Base-by-base conservation (phyloP, 164 flowering plant species). In the Sedum album region DNA sequence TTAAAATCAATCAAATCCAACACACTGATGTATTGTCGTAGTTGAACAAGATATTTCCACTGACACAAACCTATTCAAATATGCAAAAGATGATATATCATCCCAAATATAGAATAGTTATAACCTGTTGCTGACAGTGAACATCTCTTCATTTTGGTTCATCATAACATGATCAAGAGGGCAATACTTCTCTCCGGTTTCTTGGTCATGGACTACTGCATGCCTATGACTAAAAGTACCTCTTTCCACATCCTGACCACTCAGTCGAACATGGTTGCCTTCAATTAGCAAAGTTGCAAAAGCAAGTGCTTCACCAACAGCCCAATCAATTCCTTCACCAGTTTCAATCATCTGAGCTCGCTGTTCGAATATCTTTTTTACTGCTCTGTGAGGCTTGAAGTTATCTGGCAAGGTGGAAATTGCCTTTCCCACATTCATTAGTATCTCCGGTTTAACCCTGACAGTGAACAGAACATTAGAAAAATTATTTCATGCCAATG, bases 191-290 rank as follows among this genome's bases (percentile, higher is more conserved):
- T 85, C 88, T 69, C 97, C 97, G 2, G 94, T 85, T 81, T 84
- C 97, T 78, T 95, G 99, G 73, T 95, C 97, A 84, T 95, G 99
- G 71, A 95, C 31, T 46, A 95, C 91, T 60, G 99, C 69, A 82
- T 95, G 97, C 35, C 97, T 88, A 74, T 95, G 99, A 78, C 99
- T 95, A 73, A 95, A 95, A 21, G 99, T 95, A 68, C 99, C 99
- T 78, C 99, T 82, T 79, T 95, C 99, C 53, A 95, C 99, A 83
- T 95, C 97, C 82, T 95, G 99, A 66, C 99, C 99, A 76, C 99
- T 95, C 83, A 95, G 74, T 62, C 99, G 79, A 36, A 95, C 96
- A 79, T 95, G 99, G 77, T 92, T 92, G 44, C 99, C 99, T 81
- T 95, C 99, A n/a, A 89, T 92, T n/a, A 95, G 79, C 76, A 95